These are phyloP conservation scores for Creolimax fragrantissima DNA, from an alignment of 78 protist genomes.

Conservation along the genomic window DNA sequence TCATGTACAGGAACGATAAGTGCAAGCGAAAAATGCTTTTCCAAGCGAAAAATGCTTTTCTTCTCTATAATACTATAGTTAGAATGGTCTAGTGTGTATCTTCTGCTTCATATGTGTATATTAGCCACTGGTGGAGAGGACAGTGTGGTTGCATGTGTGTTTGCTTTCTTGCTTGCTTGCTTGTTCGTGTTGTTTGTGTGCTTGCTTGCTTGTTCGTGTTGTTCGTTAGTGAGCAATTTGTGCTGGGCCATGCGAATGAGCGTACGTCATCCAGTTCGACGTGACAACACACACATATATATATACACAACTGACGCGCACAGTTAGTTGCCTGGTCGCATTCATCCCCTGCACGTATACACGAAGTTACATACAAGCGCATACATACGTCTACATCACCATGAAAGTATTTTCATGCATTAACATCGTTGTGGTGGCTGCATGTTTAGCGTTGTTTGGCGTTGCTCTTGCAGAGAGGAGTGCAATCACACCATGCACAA, in stretches of 20 bases:
- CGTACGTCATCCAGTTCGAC: neutral
- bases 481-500: neutral
- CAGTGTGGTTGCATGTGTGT: neutral
- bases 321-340: neutral
- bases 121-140: neutral
- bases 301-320: neutral
- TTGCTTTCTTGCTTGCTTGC: neutral
- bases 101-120: neutral
- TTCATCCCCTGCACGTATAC: neutral
- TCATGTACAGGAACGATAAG: no score
- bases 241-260: no score
- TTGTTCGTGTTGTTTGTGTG: neutral
- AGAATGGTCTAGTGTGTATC: neutral
- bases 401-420: neutral
- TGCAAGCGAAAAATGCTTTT: no score
- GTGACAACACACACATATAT: neutral
- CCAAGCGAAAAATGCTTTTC: no score
- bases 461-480: no score
- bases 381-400: neutral
- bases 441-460: neutral
- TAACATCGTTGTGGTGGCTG: neutral
- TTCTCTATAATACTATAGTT: no score
- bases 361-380: neutral
- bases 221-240: no score
- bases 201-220: no score